These are phyloP conservation scores for Globisporangium paroecandrum DNA, from an alignment of 352 stramenopile genomes.

Conservation along the genomic window DNA sequence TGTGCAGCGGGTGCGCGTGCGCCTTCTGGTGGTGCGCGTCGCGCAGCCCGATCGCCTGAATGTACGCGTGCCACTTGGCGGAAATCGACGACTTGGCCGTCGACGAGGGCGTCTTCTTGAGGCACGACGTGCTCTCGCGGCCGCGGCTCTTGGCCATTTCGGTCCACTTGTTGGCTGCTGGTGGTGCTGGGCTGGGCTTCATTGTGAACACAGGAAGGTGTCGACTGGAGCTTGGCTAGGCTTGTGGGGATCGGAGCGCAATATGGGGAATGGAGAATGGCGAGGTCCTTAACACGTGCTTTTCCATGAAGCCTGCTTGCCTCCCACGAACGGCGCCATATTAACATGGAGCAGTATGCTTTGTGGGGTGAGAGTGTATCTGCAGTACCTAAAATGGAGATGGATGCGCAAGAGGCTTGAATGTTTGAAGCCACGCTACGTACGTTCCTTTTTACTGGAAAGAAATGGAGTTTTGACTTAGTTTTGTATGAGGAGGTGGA, in stretches of 20 bases:
- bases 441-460: constrained; percentile 9
- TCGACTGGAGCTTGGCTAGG: neutral
- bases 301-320: neutral
- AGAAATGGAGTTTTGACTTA: neutral
- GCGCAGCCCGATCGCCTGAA: constrained; percentile 44
- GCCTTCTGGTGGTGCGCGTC: constrained; percentile 18
- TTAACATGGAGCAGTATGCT: neutral
- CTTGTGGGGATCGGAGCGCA: constrained; percentile 1
- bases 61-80: constrained; percentile 53
- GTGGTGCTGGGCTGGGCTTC: neutral
- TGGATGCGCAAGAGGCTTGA: neutral
- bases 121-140: constrained; percentile 24
- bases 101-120: constrained; percentile 44
- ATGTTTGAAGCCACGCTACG: constrained; percentile 1
- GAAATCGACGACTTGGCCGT: constrained; percentile 29
- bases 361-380: neutral
- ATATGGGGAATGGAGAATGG: constrained; percentile 6
- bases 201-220: neutral
- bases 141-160: constrained; percentile 10
- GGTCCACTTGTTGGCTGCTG: constrained; percentile 2
- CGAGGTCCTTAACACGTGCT: neutral
- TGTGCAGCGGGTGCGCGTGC: constrained; percentile 4
- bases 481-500: constrained; percentile 3
- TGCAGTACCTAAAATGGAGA: neutral
- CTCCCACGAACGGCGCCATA: neutral